These are phyloP conservation scores for Paecilomyces variotii DNA, from an alignment of 2,329 filamentous ascomycete genomes.

Conservation along the genomic window DNA sequence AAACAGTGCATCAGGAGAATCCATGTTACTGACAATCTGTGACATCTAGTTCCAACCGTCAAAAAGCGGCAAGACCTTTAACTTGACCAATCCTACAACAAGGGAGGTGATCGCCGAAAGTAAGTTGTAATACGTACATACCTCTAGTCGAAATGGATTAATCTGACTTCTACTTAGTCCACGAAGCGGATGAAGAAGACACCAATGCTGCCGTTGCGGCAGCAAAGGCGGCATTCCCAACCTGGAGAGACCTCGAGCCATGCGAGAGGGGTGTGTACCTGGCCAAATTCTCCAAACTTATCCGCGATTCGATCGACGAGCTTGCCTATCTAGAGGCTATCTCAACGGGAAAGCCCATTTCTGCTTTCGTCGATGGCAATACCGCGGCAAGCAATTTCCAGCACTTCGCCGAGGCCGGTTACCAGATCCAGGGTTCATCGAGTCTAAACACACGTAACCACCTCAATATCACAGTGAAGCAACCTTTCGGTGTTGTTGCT, in stretches of 20 bases:
- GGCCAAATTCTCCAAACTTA: slow-evolving; percentile 24
- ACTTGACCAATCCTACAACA: slow-evolving; percentile 8
- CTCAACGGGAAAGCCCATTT: slow-evolving; percentile 27
- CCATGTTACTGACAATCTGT: background rate
- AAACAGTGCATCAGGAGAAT: background rate
- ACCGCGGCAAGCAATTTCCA: slow-evolving; percentile 15
- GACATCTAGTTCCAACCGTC: slow-evolving; percentile 8
- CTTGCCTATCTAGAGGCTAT: slow-evolving; percentile 28
- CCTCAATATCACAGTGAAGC: slow-evolving; percentile 29
- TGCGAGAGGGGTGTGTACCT: slow-evolving; percentile 22
- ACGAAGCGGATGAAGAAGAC: slow-evolving; percentile 24
- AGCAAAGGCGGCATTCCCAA: slow-evolving; percentile 29
- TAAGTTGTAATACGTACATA: background rate
- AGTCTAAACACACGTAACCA: slow-evolving; percentile 21
- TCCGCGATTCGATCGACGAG: slow-evolving; percentile 20
- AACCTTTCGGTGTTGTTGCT: slow-evolving; percentile 50
- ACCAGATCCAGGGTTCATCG: slow-evolving; percentile 21
- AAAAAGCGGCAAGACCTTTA: slow-evolving; percentile 10
- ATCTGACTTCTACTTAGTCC: slow-evolving; percentile 12
- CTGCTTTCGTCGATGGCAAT: slow-evolving; percentile 16
- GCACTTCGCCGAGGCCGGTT: slow-evolving; percentile 21
- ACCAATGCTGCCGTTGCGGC: slow-evolving; percentile 29
- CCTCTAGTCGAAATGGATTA: background rate
- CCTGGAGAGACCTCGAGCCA: slow-evolving; percentile 30
- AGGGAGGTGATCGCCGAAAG: slow-evolving; percentile 11